Evolutionary conservation across 1,284 basidiomycete species (phyloP), one percentile per base, ranked within the genome.

Genomic region (Trichosporon sp.): DNA sequence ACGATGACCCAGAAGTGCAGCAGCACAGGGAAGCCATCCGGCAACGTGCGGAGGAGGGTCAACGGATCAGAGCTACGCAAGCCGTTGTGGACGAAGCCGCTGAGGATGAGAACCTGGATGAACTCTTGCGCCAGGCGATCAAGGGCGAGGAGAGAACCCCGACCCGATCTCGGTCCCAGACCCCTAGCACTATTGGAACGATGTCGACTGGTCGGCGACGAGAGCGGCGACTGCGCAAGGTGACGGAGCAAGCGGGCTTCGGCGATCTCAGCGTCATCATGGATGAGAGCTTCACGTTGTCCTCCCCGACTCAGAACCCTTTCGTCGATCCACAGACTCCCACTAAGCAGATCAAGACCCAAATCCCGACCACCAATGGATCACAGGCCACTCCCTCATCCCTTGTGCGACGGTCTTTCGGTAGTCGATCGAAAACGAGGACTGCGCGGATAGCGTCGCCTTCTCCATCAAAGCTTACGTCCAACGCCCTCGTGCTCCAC

Each of bases 221-320:
- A 35, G 56, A 69, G 8, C 61, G 68, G 8, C 71, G 77, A 35
- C 73, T 75, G n/a, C 71, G 68, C 35, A 54, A 73, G 3, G 67
- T 80, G 43, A 71, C 76, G 8, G 77, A 80, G 63, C 70, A 79
- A n/a, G 81, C 81, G 7, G 81, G 81, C 1, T 73, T 80, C 8
- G 81, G 79, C 1, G 81, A 83, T 74, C 74, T 83, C n/a, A 80
- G 78, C 66, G 75, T 73, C 16, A 81, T 82, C 43, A 71, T 81
- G 66, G 80, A 82, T 64, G 54, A 69, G 59, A 70, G 75, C 74
- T 64, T 59, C 78, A 5, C 77, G 2, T 35, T 82, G 2, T 79
- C 78, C 0, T 76, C 79, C 4, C 70, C 75, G 1, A 40, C 46
- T 0, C 51, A 3, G 1, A 81, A 82, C 26, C 78, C 79, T 0